Evolutionary conservation across 768 basidiomycete species (phyloP), one percentile per base, ranked within the genome.

Genomic region (Mycena chlorophos): DNA sequence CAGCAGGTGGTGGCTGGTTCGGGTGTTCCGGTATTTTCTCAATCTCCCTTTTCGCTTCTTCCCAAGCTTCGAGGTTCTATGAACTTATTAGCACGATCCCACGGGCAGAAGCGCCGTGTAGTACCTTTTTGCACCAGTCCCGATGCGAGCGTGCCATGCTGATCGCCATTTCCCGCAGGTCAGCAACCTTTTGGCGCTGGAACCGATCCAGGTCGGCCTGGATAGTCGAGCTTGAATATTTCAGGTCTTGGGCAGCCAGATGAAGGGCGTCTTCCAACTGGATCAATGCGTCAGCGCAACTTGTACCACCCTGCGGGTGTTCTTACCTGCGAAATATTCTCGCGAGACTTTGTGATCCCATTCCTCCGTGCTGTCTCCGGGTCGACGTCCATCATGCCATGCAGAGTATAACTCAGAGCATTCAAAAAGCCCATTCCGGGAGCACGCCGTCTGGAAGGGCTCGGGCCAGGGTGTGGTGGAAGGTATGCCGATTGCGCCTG

Each of bases 321-420:
- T 68, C 75, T 62, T 67, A 95, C 95, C 78, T 94, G 91, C n/a
- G 93, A 92, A 58, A 98, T 97, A 19, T 83, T 84, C 73, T 98
- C 96, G 63, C 91, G 83, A 4, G 94, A 94, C 76, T 97, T 98
- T 58, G 89, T 89, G 60, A 99, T 98, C 50, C 87, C 84, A 66
- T 89, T 98, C 60, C 97, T 79, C 57, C 97, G 78, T 4, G 96
- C 95, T 17, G 90, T 91, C 75, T 98, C 97, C 2, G 97, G 97
- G 72, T 99, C 97, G 17, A 91, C 91, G 63, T 99, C 97, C 88
- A 99, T 98, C 87, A 98, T 95, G 4, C 96, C 95, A 63, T 95
- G 94, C 52, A 99, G 70, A 22, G 94, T 95, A 72, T 97, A 95
- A 66, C 89, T 94, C 39, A 99, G 75, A 16, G 97, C 97, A 63